A percentile compares a stretch with the other conserved stretches of the same genome.
These are phyloP conservation scores for Wickerhamomyces bisporus DNA, from an alignment of 805 yeast genomes.

Conservation along the genomic window DNA sequence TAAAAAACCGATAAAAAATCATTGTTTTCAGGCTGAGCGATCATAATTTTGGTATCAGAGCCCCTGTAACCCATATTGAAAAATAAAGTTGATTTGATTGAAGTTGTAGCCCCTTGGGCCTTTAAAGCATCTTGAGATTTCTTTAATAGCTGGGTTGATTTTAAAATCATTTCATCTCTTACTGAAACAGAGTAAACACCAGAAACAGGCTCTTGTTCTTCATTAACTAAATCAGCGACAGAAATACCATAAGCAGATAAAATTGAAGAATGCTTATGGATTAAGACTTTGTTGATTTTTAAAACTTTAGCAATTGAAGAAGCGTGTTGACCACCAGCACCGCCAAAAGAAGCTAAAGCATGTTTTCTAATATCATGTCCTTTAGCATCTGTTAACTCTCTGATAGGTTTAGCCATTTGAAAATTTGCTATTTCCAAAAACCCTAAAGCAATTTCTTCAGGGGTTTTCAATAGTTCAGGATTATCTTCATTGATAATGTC, in stretches of 20 bases:
- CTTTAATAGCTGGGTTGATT: not conserved
- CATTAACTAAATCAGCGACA: slow-evolving; percentile 31
- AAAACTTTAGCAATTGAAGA: slow-evolving; percentile 37
- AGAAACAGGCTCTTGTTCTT: slow-evolving; percentile 23
- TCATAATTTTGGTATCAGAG: slow-evolving; percentile 40
- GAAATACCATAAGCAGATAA: slow-evolving; percentile 44
- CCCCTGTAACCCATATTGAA: slow-evolving; percentile 43
- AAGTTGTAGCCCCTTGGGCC: slow-evolving; percentile 25
- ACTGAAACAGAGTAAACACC: slow-evolving; percentile 21
- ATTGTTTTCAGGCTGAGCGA: slow-evolving; percentile 19
- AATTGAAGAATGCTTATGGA: slow-evolving; percentile 43
- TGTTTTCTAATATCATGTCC: slow-evolving; percentile 40
- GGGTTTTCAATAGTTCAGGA: slow-evolving; percentile 26
- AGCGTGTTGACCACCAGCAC: slow-evolving; percentile 47
- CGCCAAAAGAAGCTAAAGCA: slow-evolving; percentile 42
- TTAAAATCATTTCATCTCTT: slow-evolving; percentile 11
- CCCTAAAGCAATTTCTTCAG: slow-evolving; percentile 41
- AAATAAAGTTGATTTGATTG: slow-evolving; percentile 21
- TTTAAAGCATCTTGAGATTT: slow-evolving; percentile 6
- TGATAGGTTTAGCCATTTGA: slow-evolving; percentile 43
- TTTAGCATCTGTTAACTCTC: slow-evolving; percentile 41
- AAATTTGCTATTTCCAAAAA: slow-evolving; percentile 41
- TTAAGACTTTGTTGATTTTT: slow-evolving; percentile 35
- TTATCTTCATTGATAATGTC: slow-evolving; percentile 31
- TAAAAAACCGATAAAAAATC: slow-evolving; percentile 24